phyloP scores from a whole-genome alignment of 2,329 filamentous ascomycete genomes.

The Paecilomyces formosus region DNA sequence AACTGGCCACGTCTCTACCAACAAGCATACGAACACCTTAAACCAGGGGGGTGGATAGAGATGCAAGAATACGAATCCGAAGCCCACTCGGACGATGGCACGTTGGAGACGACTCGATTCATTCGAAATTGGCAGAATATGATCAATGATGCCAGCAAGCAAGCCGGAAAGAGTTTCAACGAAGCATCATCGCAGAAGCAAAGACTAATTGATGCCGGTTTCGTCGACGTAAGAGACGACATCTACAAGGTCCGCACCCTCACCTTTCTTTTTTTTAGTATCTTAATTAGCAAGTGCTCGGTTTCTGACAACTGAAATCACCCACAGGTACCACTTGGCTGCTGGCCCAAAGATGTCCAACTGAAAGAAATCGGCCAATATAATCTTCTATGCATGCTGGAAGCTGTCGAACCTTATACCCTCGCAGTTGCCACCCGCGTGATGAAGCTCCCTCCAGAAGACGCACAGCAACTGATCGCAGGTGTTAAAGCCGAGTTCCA shows the following conservation, averaged over 20 bases:
- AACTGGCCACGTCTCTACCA: conserved; percentile 13
- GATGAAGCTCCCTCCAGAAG: conserved; percentile 15
- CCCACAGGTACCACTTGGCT: conserved; percentile 19
- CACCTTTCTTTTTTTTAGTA: not conserved
- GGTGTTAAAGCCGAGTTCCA: conserved; percentile 20
- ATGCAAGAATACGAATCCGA: conserved; percentile 18
- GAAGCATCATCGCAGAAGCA: conserved; percentile 15
- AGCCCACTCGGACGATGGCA: conserved; percentile 13
- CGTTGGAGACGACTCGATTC: conserved; percentile 8
- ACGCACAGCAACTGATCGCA: conserved; percentile 20
- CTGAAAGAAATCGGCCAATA: conserved; percentile 33
- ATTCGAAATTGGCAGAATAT: conserved; percentile 16
- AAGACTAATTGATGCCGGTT: conserved; percentile 23
- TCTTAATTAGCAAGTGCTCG: not conserved
- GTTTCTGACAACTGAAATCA: not conserved
- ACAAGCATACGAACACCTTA: conserved; percentile 15
- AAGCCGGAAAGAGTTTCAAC: conserved; percentile 17
- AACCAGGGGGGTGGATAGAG: conserved; percentile 22
- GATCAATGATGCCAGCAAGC: conserved; percentile 12
- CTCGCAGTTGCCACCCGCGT: conserved; percentile 16
- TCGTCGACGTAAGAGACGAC: conserved; percentile 22
- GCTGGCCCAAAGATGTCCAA: conserved; percentile 20
- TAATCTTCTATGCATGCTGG: conserved; percentile 10
- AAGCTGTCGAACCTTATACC: conserved; percentile 16
- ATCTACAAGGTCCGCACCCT: conserved; percentile 12